Conservation (phyloP, 768 basidiomycete genomes). For the Rossbeevera mucosa region DNA sequence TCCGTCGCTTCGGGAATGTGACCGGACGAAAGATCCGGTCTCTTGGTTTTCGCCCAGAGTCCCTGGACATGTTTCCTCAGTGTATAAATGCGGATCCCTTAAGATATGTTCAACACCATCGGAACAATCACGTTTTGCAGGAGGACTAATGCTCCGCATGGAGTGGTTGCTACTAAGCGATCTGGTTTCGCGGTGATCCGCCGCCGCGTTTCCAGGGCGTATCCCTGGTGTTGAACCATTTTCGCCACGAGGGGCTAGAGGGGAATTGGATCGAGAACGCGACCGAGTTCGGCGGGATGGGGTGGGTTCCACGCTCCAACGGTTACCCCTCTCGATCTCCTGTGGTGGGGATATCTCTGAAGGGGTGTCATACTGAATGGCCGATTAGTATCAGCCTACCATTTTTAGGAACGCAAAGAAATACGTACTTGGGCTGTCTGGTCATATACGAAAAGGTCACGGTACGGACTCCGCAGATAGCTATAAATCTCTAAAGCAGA, state of each 20-base stretch:
- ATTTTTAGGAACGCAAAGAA: background rate
- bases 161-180: constrained; percentile 1
- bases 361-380: constrained; percentile 55
- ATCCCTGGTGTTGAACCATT: background rate
- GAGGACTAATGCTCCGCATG: background rate
- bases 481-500: constrained; percentile 69
- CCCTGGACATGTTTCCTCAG: background rate
- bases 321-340: constrained; percentile 19
- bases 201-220: constrained; percentile 5
- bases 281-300: constrained; percentile 26
- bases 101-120: background rate
- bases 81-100: background rate
- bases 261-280: constrained; percentile 23
- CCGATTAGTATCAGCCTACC: constrained; percentile 8
- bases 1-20: background rate
- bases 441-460: constrained; percentile 81
- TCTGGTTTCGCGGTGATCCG: background rate
- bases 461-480: constrained; percentile 84
- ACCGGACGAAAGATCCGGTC: background rate
- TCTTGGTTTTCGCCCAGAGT: background rate
- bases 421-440: constrained; percentile 67
- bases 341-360: constrained; percentile 37
- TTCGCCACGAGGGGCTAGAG: constrained; percentile 6
- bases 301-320: constrained; percentile 25
- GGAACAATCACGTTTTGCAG: constrained; percentile 1